Evolutionary conservation across 2,329 filamentous ascomycete genomes (phyloP), one percentile per base, ranked within the genome.

Genomic region (Cordyceps fumosorosea): DNA sequence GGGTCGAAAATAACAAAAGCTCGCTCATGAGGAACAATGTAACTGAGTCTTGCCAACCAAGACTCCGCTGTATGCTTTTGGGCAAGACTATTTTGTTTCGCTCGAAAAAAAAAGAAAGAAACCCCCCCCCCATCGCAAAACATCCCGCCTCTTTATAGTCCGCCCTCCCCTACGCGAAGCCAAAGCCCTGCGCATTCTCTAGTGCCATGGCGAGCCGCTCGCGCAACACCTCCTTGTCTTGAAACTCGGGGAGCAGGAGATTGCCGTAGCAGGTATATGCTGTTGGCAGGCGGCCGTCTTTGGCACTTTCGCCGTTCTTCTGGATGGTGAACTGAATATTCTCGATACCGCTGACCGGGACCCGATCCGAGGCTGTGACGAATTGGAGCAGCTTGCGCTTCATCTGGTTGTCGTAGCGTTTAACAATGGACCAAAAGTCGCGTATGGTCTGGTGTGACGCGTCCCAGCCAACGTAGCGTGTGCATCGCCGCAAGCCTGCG

Each of bases 231-330:
- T 89, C 86, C 70, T 80, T 84, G 45, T 84, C 84, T 60, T 77
- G 81, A 73, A 98, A 99, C 75, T 93, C 88, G 1, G 95, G 95
- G 64, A 99, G 74, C 66, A 96, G 76, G 52, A 99, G 76, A 54
- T 90, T 93, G 1, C 93, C 91, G 76, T 96, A 98, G 74, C 95
- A 99, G 0, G 95, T 99, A 69, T 92, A 89, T 64, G 91, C 93
- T 5, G 89, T 96, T 3, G 95, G 95, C 68, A 99, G 70, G 65
- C 84, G 82, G 0, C 81, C 82, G 3, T 72, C 71, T 1, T 78
- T 77, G 2, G 76, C 77, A 66, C 84, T 88, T 60, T 86, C 80
- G 18, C 90, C 86, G 70, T 92, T 91, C 69, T 84, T 86, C 74
- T 93, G 89, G 50, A 99, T 82, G 16, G 90, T 84, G 73, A 98